A percentile compares a stretch with the other conserved stretches of the same genome.
Evolutionary conservation across 306 rosid genomes (phyloP).

Genomic region (Canavalia gladiata): DNA sequence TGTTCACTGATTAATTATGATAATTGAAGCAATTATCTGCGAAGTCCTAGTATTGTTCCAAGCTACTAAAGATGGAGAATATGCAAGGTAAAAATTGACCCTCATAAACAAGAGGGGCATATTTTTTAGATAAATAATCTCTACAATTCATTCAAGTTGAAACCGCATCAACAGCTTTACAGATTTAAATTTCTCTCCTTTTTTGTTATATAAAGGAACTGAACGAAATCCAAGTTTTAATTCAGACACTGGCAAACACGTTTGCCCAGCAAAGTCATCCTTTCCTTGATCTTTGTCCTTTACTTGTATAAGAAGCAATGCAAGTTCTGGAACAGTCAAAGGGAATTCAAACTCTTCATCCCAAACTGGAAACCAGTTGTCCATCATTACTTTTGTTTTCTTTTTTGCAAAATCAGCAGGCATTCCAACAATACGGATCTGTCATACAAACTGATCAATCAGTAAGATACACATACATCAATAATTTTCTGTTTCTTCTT

Average conservation of each 20-base stretch:
- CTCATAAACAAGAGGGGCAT: constrained; percentile 10
- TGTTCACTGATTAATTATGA: neutral
- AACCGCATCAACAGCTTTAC: constrained; percentile 73
- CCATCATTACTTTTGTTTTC: constrained; percentile 69
- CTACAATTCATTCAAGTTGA: constrained; percentile 53
- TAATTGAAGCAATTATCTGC: neutral
- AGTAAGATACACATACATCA: neutral
- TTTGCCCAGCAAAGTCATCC: constrained; percentile 91
- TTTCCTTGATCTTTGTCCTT: constrained; percentile 79
- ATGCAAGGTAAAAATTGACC: neutral
- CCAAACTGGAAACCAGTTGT: constrained; percentile 91
- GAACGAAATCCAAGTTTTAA: constrained; percentile 76
- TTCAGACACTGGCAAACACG: constrained; percentile 88
- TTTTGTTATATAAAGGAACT: constrained; percentile 70
- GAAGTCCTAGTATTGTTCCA: too few species aligned
- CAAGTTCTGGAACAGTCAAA: constrained; percentile 84
- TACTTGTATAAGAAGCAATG: constrained; percentile 80
- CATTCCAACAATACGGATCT: constrained; percentile 66
- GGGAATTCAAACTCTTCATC: constrained; percentile 82
- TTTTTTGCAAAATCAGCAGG: constrained; percentile 70
- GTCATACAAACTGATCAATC: constrained; percentile 11
- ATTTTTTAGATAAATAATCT: constrained; percentile 22
- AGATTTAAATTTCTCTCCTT: constrained; percentile 68
- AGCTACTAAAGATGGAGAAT: neutral
- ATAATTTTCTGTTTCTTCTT: neutral